Evolutionary conservation across 1,139 yeast genomes (phyloP), one percentile per base, ranked within the genome.

Genomic region (Torulaspora globosa): DNA sequence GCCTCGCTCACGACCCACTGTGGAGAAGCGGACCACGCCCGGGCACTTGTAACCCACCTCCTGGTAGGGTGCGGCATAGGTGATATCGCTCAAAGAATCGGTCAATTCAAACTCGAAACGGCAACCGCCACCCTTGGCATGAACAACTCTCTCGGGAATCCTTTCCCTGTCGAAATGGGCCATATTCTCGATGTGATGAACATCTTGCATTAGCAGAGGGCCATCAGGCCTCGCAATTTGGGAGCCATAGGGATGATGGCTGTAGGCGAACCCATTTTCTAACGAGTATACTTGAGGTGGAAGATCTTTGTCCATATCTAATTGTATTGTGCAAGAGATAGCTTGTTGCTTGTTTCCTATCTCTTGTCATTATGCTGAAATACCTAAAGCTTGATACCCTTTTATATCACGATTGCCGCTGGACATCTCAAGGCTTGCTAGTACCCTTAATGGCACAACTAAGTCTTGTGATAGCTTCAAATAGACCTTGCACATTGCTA

Each of bases 91-190:
- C 61, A 87, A 78, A 56, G 86, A 92, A 63, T 87, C 90, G 29
- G 95, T 86, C 53, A 82, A 83, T 68, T 82, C 92, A 59, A 86
- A 86, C 51, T 71, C 76, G 60, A 94, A 92, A 63, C 75, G 82
- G 42, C 94, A 94, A 57, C 95, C 95, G 36, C 88, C 84, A 55
- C 95, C 95, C 69, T 85, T 85, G 52, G 95, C 95, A 65, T 86
- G 95, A 42, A 86, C 95, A 46, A 86, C 94, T 67, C 95, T 79
- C 70, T 86, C 95, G 34, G 95, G 95, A 51, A 86, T 80, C 67
- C 95, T 76, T 70, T 87, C 95, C 60, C 95, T 78, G 71, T 84
- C 92, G 60, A 86, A 86, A 66, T 84, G 94, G 24, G 95, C 85
- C 45, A 86, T 70, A 35, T 84, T 73, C 62, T 86, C 95, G 60